Conservation (phyloP, 202 grass and related monocot genomes). For the Digitaria exilis region DNA sequence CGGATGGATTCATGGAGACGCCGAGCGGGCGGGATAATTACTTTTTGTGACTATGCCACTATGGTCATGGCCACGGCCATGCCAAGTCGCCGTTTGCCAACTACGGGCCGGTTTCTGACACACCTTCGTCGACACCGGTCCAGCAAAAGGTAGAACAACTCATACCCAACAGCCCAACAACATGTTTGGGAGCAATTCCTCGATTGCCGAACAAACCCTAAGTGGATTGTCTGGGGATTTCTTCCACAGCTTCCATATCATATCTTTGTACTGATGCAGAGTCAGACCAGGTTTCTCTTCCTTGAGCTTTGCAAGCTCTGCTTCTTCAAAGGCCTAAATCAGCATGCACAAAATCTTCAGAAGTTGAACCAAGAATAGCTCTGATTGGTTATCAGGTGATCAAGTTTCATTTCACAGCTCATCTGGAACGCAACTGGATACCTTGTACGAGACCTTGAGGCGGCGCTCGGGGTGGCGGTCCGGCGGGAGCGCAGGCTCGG, state of each 20-base stretch:
- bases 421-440: not conserved
- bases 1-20: too few relatives aligned
- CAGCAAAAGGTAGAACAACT: too few relatives aligned
- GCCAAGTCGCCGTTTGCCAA: too few relatives aligned
- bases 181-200: too few relatives aligned
- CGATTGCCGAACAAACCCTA: too few relatives aligned
- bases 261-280: slow-evolving; percentile 72
- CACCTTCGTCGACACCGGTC: too few relatives aligned
- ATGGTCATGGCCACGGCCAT: too few relatives aligned
- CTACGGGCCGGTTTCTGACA: too few relatives aligned
- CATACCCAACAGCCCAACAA: too few relatives aligned
- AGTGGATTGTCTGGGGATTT: slow-evolving; percentile 81
- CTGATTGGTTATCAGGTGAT: not conserved
- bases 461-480: slow-evolving; percentile 71
- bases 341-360: not conserved
- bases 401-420: not conserved
- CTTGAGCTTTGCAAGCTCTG: slow-evolving; percentile 67
- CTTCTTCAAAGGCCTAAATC: slow-evolving; percentile 67
- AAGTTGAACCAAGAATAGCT: not conserved
- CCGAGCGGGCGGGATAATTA: too few relatives aligned
- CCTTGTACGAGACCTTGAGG: slow-evolving; percentile 66
- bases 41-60: too few relatives aligned
- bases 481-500: slow-evolving; percentile 34
- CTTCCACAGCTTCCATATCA: slow-evolving; percentile 81
- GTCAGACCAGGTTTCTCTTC: slow-evolving; percentile 75